Base-by-base conservation (phyloP, 495 filamentous ascomycete species). In the Amphirosellinia nigrospora region DNA sequence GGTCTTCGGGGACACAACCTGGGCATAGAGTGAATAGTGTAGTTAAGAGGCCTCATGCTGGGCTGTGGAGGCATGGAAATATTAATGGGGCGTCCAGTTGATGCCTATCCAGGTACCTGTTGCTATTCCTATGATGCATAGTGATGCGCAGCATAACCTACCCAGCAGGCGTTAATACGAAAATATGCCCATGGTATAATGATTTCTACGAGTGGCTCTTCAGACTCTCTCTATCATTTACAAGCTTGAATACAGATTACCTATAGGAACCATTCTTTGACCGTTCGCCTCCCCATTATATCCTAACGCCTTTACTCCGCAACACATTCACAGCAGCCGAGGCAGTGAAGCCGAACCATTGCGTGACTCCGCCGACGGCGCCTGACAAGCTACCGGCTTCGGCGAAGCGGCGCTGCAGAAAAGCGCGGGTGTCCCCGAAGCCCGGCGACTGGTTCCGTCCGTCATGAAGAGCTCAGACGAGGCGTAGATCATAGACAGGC, bases 401-500 rank as follows among this genome's bases (percentile, higher is more conserved):
- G 73, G 89, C 86, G 58, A 98, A 83, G 56, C 96, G 83, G 46
- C 94, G 83, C 55, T 90, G 85, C 68, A 98, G 79, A 77, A 98
- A 99, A 32, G 86, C 81, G 72, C 90, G 90, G 28, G 96, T 98
- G 63, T 93, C 92, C 2, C 69, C 73, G 72, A 90, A 93, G 16
- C 87, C 88, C 0, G 83, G 77, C 0, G 88, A 91, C 65, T 78
- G 80, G 77, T 98, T n/a, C n/a, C 96, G 53, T 91, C 91, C 19
- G 94, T 98, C 94, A 98, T 97, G 79, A 94, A 94, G 3, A 97
- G 82, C 79, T 99, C 96, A 34, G 91, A 88, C 46, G 89, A 91
- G 30, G 93, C 92, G 77, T 98, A 99, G 72, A 97, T 88, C 13
- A 89, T 85, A 4, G 91, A 87, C 6, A 98, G 83, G 1, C 88